phyloP scores from a whole-genome alignment of 2,329 filamentous ascomycete genomes.

The Colletotrichum coccodes region DNA sequence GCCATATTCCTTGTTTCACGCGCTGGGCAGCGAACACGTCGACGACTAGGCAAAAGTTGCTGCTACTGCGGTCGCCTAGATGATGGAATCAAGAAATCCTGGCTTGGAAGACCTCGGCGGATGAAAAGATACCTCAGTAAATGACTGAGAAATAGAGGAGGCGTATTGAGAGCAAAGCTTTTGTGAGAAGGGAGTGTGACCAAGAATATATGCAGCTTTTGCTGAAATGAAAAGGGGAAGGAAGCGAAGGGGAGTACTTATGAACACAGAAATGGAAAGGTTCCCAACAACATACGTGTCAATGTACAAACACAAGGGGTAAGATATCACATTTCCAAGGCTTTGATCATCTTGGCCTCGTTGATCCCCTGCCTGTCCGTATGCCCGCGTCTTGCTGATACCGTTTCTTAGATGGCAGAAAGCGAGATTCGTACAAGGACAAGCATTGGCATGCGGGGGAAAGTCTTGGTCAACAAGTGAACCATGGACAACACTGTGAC shows the following conservation, averaged over 20 bases:
- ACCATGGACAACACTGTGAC: neutral
- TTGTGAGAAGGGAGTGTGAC: too few species aligned
- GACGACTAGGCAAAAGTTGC: too few species aligned
- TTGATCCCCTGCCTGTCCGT: neutral
- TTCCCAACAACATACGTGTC: neutral
- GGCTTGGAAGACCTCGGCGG: too few species aligned
- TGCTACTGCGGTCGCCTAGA: too few species aligned
- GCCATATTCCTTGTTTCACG: neutral
- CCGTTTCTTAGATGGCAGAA: neutral
- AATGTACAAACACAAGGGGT: neutral
- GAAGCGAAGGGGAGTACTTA: neutral
- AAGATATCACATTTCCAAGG: neutral
- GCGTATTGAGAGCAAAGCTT: too few species aligned
- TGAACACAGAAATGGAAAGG: neutral
- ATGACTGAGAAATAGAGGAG: too few species aligned
- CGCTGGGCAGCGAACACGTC: too few species aligned
- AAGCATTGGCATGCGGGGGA: slow-evolving; percentile 11
- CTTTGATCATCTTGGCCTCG: neutral
- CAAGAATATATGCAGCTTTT: neutral
- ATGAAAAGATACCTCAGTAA: too few species aligned
- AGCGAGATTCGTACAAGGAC: neutral
- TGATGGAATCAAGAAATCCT: too few species aligned
- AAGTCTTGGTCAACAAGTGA: neutral
- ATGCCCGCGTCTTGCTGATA: neutral
- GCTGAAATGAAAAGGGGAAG: neutral